Evolutionary conservation across 371 early-diverging fungal genomes (phyloP), one percentile per base, ranked within the genome.

Genomic region (Mucor piriformis): DNA sequence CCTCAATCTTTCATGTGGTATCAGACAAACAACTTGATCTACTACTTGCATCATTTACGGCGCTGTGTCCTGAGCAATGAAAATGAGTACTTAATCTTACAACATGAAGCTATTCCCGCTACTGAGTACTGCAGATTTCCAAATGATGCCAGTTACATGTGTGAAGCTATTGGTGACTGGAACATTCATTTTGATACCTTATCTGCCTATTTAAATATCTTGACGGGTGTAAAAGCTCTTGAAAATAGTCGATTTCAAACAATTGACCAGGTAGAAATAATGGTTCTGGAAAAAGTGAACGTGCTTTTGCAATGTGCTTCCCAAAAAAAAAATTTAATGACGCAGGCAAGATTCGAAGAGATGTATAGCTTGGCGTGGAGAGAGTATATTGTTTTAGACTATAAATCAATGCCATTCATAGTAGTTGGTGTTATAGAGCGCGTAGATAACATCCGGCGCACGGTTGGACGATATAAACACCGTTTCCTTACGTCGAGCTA

Each of bases 91-190:
- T 18, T 42, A 18, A 18, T 6, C 42, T 42, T 6, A 20, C 18
- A 16, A 24, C 10, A 12, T 12, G 46, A 46, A 6, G 13, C 24
- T 29, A 29, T 29, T 4, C 46, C 46, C 8, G 11, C 21, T 10
- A 10, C 21, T 12, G 25, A 24, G 11, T 13, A 24, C 10, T 2
- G 3, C 12, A 29, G 55, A 2, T 54, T 54, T 34, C 46, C 55
- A 8, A 13, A 29, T 1, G 20, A 43, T 3, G 32, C 5, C 1
- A 25, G n/a, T 16, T 51, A 44, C 15, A 13, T 59, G 3, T 51
- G 37, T 46, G 59, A 59, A 44, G 35, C 46, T 3, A 43, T 59
- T 33, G 59, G 59, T 4, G 25, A 59, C 6, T 59, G 52, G 44
- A 38, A 51, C 2, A 24, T 43, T 6, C 34, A 43, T 18, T 27